These are phyloP conservation scores for Stachybotrys elegans DNA, from an alignment of 2,329 filamentous ascomycete genomes.

Conservation along the genomic window DNA sequence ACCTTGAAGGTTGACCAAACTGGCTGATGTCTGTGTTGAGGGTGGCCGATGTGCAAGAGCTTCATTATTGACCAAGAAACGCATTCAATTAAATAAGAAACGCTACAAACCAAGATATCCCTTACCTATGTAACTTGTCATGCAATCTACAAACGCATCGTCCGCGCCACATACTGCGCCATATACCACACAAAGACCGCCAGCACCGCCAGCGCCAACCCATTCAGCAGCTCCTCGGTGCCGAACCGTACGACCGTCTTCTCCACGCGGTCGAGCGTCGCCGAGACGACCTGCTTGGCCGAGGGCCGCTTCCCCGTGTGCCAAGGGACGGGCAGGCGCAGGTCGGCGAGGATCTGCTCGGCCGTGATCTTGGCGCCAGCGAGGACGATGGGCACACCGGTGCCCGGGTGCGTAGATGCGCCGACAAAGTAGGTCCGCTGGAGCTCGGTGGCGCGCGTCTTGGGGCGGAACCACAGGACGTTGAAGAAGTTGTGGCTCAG, in stretches of 20 bases:
- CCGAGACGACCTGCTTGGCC: slow-evolving; percentile 3
- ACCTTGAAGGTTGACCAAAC: no score
- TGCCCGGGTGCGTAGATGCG: slow-evolving; percentile 70
- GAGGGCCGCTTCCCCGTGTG: slow-evolving; percentile 1
- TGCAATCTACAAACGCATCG: no score
- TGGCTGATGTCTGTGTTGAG: no score
- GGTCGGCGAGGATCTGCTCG: slow-evolving; percentile 36
- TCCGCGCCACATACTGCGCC: no score
- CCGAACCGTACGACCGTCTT: slow-evolving; percentile 11
- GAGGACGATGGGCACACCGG: slow-evolving; percentile 68
- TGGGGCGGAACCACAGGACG: slow-evolving; percentile 61
- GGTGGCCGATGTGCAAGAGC: no score
- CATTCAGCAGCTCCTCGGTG: slow-evolving; percentile 13
- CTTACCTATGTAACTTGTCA: no score
- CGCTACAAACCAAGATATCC: no score
- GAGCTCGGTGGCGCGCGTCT: slow-evolving; percentile 47
- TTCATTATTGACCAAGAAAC: no score
- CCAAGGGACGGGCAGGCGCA: slow-evolving; percentile 5
- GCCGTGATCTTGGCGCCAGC: slow-evolving; percentile 59
- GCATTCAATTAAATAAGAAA: no score
- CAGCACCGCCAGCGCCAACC: no score
- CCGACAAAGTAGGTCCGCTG: slow-evolving; percentile 64
- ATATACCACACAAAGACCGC: no score
- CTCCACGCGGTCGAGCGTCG: slow-evolving; percentile 6
- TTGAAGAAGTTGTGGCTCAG: slow-evolving; percentile 71